These are phyloP conservation scores for Fusarium luffae DNA, from an alignment of 2,329 filamentous ascomycete species.

Conservation along the genomic window DNA sequence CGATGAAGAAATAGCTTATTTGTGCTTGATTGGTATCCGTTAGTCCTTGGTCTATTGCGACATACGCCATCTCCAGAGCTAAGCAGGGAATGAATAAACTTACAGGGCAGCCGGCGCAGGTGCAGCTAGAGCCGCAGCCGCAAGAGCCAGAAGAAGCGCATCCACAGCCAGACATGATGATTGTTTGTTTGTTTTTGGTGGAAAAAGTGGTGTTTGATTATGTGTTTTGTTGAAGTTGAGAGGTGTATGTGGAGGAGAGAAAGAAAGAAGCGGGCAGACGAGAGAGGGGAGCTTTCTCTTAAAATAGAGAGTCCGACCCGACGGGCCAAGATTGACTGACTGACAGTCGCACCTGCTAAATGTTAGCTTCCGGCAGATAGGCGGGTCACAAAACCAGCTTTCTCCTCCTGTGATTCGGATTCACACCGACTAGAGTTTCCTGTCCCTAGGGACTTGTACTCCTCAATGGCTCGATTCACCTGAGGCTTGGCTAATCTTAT, in stretches of 20 bases:
- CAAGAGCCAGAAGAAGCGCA: slow-evolving; percentile 56
- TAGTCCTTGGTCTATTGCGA: slow-evolving; percentile 17
- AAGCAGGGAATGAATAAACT: slow-evolving; percentile 37
- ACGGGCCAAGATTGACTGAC: slow-evolving; percentile 10
- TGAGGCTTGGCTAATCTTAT: slow-evolving; percentile 9
- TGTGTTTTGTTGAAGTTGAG: slow-evolving; percentile 7
- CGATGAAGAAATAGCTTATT: slow-evolving; percentile 38
- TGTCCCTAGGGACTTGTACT: neutral
- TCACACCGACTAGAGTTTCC: slow-evolving; percentile 12
- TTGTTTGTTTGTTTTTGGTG: slow-evolving; percentile 10
- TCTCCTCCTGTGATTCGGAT: slow-evolving; percentile 6
- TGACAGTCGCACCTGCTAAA: neutral
- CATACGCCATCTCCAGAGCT: slow-evolving; percentile 16
- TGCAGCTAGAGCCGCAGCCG: slow-evolving; percentile 56
- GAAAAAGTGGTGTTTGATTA: slow-evolving; percentile 10
- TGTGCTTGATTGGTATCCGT: slow-evolving; percentile 45
- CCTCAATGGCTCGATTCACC: slow-evolving; percentile 14
- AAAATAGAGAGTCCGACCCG: slow-evolving; percentile 7
- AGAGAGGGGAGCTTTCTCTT: slow-evolving; percentile 34
- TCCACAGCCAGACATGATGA: slow-evolving; percentile 58
- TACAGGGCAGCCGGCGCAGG: slow-evolving; percentile 58
- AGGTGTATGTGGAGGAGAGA: slow-evolving; percentile 16
- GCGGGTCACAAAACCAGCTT: slow-evolving; percentile 23
- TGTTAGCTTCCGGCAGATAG: neutral
- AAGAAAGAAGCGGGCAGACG: slow-evolving; percentile 15